These are phyloP conservation scores for Salmacisia buchloeana DNA, from an alignment of 1,284 basidiomycete genomes.

Conservation along the genomic window DNA sequence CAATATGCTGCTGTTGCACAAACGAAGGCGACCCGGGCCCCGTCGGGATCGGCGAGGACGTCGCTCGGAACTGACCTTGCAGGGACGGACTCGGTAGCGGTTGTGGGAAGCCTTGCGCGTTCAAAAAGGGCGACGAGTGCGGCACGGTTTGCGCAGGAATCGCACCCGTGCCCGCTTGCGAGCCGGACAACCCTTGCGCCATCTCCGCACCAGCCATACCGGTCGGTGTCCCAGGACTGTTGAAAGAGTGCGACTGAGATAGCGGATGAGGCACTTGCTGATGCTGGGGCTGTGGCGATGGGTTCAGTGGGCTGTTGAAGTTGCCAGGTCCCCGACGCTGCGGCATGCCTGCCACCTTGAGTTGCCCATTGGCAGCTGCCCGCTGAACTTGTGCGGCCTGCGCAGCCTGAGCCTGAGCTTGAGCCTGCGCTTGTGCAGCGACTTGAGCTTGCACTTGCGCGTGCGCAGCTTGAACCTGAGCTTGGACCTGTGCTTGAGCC, in stretches of 20 bases:
- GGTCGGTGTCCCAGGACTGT: neutral
- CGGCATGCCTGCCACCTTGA: neutral
- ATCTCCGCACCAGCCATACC: neutral
- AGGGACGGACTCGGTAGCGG: neutral
- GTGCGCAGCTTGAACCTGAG: conserved; percentile 14
- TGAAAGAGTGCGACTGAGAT: conserved; percentile 11
- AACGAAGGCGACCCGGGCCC: neutral
- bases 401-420: conserved; percentile 11
- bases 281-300: conserved; percentile 4
- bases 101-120: neutral
- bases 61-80: neutral
- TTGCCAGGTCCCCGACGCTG: conserved; percentile 1
- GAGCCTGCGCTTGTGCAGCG: conserved; percentile 5
- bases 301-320: conserved; percentile 3
- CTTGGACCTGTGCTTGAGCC: neutral
- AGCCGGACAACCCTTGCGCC: neutral
- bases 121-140: neutral
- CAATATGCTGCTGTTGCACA: conserved; percentile 2
- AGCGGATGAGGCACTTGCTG: conserved; percentile 11
- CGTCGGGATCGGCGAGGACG: neutral
- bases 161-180: neutral
- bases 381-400: neutral
- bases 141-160: neutral
- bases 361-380: neutral
- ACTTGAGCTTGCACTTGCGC: conserved; percentile 17